Percentiles rank a stretch among this genome's conserved stretches.
Conservation (phyloP, 495 filamentous ascomycete species). For the Lasiosphaeria ovina region DNA sequence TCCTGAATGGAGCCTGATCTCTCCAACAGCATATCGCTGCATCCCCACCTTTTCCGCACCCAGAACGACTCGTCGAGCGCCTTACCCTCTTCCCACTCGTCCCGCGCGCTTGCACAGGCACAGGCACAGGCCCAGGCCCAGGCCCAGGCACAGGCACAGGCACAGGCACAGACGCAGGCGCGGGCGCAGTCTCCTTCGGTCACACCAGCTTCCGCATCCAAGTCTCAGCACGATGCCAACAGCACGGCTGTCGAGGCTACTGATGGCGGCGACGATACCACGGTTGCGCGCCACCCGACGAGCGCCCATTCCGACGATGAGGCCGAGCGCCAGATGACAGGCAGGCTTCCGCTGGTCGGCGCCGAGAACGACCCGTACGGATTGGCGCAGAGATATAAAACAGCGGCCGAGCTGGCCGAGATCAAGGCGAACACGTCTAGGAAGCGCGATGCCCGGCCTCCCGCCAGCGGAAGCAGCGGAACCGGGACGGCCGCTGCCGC, state of each 20-base stretch:
- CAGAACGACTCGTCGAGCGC: slow-evolving; percentile 37
- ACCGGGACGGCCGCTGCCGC: slow-evolving; percentile 24
- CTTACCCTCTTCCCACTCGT: slow-evolving; percentile 10
- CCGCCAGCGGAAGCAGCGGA: slow-evolving; percentile 10
- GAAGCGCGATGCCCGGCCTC: slow-evolving; percentile 55
- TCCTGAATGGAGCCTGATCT: slow-evolving; percentile 36
- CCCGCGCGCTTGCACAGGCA: no score
- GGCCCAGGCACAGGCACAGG: slow-evolving; percentile 5
- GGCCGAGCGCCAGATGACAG: slow-evolving; percentile 61
- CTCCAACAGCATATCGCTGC: slow-evolving; percentile 41
- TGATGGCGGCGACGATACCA: slow-evolving; percentile 44
- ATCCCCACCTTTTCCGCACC: slow-evolving; percentile 47
- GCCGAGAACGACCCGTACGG: slow-evolving; percentile 74
- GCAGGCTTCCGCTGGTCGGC: slow-evolving; percentile 46
- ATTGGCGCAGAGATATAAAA: slow-evolving; percentile 76
- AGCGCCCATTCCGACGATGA: slow-evolving; percentile 56
- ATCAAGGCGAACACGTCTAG: slow-evolving; percentile 82
- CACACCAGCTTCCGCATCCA: slow-evolving; percentile 34
- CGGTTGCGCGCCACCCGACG: slow-evolving; percentile 46
- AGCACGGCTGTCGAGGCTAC: slow-evolving; percentile 49
- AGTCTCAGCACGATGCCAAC: slow-evolving; percentile 28
- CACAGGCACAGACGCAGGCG: no score
- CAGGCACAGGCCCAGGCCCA: no score
- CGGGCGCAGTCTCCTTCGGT: background rate
- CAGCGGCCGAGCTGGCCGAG: slow-evolving; percentile 68